Base-by-base conservation (phyloP, 768 basidiomycete species). In the Suillus paluster region DNA sequence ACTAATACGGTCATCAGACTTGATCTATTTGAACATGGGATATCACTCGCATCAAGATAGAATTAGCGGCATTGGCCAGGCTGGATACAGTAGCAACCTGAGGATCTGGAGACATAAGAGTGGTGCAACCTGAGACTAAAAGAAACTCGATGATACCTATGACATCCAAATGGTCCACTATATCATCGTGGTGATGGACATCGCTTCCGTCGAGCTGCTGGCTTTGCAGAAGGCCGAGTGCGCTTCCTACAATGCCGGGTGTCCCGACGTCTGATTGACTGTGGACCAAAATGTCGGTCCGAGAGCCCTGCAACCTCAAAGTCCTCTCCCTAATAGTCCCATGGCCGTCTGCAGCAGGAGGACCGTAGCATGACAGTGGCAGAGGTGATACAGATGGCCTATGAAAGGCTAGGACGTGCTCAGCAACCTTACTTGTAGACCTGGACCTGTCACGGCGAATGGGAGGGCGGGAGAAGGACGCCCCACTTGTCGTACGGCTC, bases 81-180 rank as follows among this genome's bases (percentile, higher is more conserved):
- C 81, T 88, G 7, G 90, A 86, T 4, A 94, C 85, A 4, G 88
- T 89, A 17, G 88, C 83, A 45, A 95, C 85, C 67, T 91, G 84
- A 2, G 88, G 85, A 70, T 94, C 92, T 88, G 70, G 52, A 55
- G 58, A 63, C 56, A 58, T 45, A 64, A 38, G 56, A 48, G 41
- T 17, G 30, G 56, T 63, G 61, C 53, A 63, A 57, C 30, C 17
- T 21, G 12, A 63, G 39, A 33, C 49, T 9, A 11, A n/a, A 39
- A 27, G 49, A 15, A 27, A 57, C 46, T 38, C 44, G 36, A 27
- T 66, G 79, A 49, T 66, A 88, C 90, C 90, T 62, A 92, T 90
- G 46, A 86, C 88, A 74, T 95, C 92, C 66, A 95, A 75, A 71
- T 94, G 88, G 63, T 94, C 92, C 6, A 94, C 90, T 52, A 94